Conservation (phyloP, 2,329 filamentous ascomycete species). For the Hymenoscyphus repandus region DNA sequence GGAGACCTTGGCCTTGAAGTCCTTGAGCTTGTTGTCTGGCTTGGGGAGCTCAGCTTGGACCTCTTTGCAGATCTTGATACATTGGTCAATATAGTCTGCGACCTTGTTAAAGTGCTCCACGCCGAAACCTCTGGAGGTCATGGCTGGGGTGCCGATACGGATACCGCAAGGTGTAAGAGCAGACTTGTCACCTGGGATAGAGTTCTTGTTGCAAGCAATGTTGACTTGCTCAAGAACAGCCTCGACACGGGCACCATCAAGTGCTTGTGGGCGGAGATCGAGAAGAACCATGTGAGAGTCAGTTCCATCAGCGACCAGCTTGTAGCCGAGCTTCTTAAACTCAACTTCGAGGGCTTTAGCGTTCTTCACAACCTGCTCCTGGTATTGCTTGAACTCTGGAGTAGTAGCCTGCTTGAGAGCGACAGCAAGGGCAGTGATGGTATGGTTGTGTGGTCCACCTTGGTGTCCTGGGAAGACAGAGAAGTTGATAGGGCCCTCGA, state of each 20-base stretch:
- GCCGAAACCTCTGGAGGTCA: constrained; percentile 93
- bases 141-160: constrained; percentile 93
- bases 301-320: constrained; percentile 89
- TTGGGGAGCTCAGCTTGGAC: constrained; percentile 82
- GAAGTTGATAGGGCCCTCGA: constrained; percentile 96
- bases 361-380: constrained; percentile 86
- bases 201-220: constrained; percentile 99
- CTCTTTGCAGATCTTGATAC: constrained; percentile 85
- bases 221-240: constrained; percentile 95
- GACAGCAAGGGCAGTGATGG: constrained; percentile 93
- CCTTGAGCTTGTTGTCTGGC: constrained; percentile 98
- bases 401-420: constrained; percentile 90
- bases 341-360: constrained; percentile 84
- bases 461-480: constrained; percentile 99
- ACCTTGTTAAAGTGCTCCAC: constrained; percentile 89
- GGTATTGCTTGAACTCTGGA: constrained; percentile 89
- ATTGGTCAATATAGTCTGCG: constrained; percentile 79
- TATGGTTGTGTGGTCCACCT: constrained; percentile 98
- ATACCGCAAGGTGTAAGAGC: constrained; percentile 92
- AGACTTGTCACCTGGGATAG: constrained; percentile 94
- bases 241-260: constrained; percentile 95
- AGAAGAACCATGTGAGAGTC: constrained; percentile 97
- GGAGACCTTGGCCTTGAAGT: constrained; percentile 93
- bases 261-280: constrained; percentile 78
- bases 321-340: constrained; percentile 85